Conservation (phyloP, 176 grass and related monocot species). For the Guadua angustifolia region DNA sequence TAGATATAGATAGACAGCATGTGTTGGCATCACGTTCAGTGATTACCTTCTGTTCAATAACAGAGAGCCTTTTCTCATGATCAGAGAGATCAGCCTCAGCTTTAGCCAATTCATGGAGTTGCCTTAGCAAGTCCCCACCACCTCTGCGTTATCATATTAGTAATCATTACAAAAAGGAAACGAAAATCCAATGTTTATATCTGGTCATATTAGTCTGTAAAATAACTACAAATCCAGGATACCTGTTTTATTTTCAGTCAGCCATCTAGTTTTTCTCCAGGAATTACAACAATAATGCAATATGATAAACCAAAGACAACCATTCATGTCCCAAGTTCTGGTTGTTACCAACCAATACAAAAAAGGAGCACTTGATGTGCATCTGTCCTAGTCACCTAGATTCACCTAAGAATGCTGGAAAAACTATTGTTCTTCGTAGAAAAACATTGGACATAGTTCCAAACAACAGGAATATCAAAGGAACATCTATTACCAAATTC, state of each 20-base stretch:
- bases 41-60: slow-evolving; percentile 79
- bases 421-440: background rate
- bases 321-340: slow-evolving; percentile 16
- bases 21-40: background rate
- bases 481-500: slow-evolving; percentile 39
- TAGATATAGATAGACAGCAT: background rate
- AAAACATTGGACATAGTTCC: slow-evolving; percentile 5
- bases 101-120: slow-evolving; percentile 75
- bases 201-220: slow-evolving; percentile 24
- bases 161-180: slow-evolving; percentile 26
- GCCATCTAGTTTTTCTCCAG: slow-evolving; percentile 26
- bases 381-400: background rate
- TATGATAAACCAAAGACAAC: background rate
- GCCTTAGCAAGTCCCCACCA: slow-evolving; percentile 67
- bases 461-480: slow-evolving; percentile 36
- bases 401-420: background rate
- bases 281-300: slow-evolving; percentile 17
- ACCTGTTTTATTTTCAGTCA: slow-evolving; percentile 12
- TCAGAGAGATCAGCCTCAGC: slow-evolving; percentile 73
- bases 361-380: background rate
- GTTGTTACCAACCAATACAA: background rate
- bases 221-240: slow-evolving; percentile 22
- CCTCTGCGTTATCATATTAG: slow-evolving; percentile 54
- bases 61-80: slow-evolving; percentile 61
- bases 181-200: background rate